Percentiles rank a stretch among this genome's conserved stretches.
phyloP scores from a whole-genome alignment of 441 rosid genomes.

The Rhodomyrtus psidioides region DNA sequence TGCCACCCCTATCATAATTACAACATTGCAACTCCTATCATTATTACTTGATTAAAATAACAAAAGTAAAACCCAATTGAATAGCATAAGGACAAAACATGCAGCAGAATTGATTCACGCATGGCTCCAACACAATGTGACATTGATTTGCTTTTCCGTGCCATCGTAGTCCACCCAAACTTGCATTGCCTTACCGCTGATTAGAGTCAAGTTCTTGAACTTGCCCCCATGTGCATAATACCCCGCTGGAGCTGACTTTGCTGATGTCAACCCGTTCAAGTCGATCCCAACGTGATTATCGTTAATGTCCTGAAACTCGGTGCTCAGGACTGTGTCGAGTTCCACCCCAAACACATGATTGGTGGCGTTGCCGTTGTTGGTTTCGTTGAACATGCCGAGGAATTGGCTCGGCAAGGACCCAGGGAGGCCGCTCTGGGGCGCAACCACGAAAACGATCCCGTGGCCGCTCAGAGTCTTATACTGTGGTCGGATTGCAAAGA shows the following conservation, averaged over 20 bases:
- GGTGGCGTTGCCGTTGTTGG: neutral
- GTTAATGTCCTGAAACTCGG: neutral
- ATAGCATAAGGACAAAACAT: too few relatives aligned
- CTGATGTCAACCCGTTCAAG: neutral
- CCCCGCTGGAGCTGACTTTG: neutral
- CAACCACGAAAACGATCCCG: neutral
- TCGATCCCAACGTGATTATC: neutral
- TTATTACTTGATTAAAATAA: too few relatives aligned
- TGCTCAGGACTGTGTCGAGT: neutral
- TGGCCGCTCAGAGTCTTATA: neutral
- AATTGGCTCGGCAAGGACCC: neutral
- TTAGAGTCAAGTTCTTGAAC: neutral
- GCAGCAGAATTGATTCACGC: too few relatives aligned
- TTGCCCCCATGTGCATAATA: neutral
- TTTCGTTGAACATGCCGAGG: neutral
- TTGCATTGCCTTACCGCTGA: neutral
- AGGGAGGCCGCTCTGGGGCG: neutral
- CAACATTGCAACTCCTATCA: too few relatives aligned
- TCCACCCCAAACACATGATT: neutral
- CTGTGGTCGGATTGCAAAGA: neutral
- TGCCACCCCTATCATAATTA: too few relatives aligned
- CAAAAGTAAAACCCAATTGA: too few relatives aligned
- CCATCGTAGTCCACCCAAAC: slow-evolving; percentile 5
- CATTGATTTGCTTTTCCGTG: neutral
- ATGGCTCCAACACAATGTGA: too few relatives aligned